A percentile compares a stretch with the other conserved stretches of the same genome.
Conservation (phyloP, 2,329 filamentous ascomycete species). For the Emmonsia crescens region DNA sequence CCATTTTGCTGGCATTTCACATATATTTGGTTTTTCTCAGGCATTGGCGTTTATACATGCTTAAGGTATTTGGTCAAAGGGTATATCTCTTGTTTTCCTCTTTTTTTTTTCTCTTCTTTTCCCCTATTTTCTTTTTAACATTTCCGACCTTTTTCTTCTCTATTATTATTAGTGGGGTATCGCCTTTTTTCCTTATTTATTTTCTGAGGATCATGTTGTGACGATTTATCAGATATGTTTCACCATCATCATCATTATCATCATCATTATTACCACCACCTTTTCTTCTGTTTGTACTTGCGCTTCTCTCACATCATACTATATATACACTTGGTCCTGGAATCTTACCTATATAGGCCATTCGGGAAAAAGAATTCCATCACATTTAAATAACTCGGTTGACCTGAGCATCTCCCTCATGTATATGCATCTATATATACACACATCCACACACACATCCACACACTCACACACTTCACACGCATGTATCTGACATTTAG, state of each 20-base stretch:
- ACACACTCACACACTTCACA: background rate
- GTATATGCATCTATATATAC: too few relatives aligned
- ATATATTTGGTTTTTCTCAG: background rate
- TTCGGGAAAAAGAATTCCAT: background rate
- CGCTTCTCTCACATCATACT: background rate
- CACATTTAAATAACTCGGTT: background rate
- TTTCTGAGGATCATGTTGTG: background rate
- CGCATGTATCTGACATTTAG: background rate
- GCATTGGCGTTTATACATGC: slow-evolving; percentile 1
- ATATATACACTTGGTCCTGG: background rate
- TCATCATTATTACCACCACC: background rate
- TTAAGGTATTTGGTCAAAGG: background rate
- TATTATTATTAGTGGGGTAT: background rate
- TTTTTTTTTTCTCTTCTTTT: background rate
- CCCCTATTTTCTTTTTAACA: background rate
- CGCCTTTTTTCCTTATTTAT: background rate
- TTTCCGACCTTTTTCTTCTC: background rate
- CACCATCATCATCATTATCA: background rate
- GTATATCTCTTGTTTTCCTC: background rate
- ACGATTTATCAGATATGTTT: background rate
- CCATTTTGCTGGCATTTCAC: background rate
- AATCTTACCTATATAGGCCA: background rate
- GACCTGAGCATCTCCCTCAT: background rate
- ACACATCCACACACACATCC: too few relatives aligned
- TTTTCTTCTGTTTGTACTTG: background rate